A percentile compares a stretch with the other conserved stretches of the same genome.
Conservation (phyloP, 2,329 filamentous ascomycete species). For the Cordyceps tenuipes region DNA sequence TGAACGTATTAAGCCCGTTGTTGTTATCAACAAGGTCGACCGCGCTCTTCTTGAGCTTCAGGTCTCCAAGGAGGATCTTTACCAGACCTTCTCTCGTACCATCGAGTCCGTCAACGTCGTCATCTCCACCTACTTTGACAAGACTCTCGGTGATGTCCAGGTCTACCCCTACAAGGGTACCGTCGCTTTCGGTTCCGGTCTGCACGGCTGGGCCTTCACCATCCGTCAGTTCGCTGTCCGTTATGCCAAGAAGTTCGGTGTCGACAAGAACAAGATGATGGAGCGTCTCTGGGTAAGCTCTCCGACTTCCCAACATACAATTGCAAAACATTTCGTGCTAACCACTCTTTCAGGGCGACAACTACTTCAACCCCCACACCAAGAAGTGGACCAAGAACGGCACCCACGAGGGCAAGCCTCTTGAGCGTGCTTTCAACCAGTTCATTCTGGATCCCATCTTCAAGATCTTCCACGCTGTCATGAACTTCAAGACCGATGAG, state of each 20-base stretch:
- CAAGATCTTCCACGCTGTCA: constrained; percentile 93
- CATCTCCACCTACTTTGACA: constrained; percentile 98
- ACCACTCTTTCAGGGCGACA: constrained; percentile 60
- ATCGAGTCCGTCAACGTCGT: constrained; percentile 99
- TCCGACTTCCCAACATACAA: background rate
- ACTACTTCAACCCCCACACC: constrained; percentile 99
- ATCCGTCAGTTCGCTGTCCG: constrained; percentile 91
- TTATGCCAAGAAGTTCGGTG: constrained; percentile 99
- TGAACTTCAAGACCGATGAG: constrained; percentile 99
- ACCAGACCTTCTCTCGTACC: constrained; percentile 99
- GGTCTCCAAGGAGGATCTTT: constrained; percentile 96
- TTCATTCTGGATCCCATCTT: constrained; percentile 99
- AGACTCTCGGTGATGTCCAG: constrained; percentile 93
- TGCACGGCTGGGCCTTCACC: constrained; percentile 99
- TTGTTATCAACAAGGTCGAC: constrained; percentile 99
- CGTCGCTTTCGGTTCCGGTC: constrained; percentile 97
- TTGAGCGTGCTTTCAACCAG: constrained; percentile 99
- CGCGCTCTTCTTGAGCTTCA: constrained; percentile 98
- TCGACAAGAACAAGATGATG: constrained; percentile 99
- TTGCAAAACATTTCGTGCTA: background rate
- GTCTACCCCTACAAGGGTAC: constrained; percentile 97
- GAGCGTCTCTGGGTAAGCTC: constrained; percentile 88
- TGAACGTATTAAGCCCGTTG: constrained; percentile 99
- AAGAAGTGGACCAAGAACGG: constrained; percentile 98
- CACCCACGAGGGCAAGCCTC: constrained; percentile 73